Conservation (phyloP, 768 basidiomycete species). For the Phylloporus sp. region DNA sequence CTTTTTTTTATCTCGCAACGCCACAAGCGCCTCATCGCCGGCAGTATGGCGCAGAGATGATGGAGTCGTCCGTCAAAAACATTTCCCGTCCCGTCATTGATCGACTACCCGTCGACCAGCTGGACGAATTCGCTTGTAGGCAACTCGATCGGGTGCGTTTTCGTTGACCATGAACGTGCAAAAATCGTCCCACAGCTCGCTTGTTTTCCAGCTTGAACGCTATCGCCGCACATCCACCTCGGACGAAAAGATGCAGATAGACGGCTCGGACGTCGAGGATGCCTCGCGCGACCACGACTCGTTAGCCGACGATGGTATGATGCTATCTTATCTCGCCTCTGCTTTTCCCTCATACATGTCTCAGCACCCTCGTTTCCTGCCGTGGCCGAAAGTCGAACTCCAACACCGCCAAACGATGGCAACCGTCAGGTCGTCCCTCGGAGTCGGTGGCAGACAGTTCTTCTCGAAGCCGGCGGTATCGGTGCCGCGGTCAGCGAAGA, state of each 20-base stretch:
- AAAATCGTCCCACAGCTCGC: too few species aligned
- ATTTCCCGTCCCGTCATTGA: conserved; percentile 80
- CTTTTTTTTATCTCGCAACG: not conserved
- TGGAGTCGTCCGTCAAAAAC: conserved; percentile 77
- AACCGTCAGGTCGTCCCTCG: conserved; percentile 58
- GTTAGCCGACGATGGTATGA: conserved; percentile 3
- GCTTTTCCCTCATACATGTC: not conserved
- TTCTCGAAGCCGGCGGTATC: conserved; percentile 83
- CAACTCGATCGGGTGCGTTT: conserved; percentile 73
- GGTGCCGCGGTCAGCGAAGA: conserved; percentile 88
- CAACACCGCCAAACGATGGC: conserved; percentile 20
- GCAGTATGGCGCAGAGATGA: conserved; percentile 86
- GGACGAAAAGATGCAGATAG: conserved; percentile 29
- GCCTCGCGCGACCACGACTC: not conserved
- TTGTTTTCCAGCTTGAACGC: conserved; percentile 38
- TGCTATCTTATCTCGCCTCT: conserved; percentile 4
- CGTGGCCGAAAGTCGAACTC: conserved; percentile 17
- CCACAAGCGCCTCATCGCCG: conserved; percentile 15
- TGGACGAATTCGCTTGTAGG: conserved; percentile 86
- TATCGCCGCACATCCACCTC: conserved; percentile 40
- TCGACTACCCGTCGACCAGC: conserved; percentile 64
- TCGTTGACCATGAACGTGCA: too few species aligned
- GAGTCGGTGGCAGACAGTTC: conserved; percentile 80
- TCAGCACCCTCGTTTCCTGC: not conserved
- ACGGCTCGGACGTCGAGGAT: conserved; percentile 7